Percentiles rank a stretch among this genome's conserved stretches.
These are phyloP conservation scores for Lathyrus oleraceus DNA, from an alignment of 306 rosid genomes.

Conservation along the genomic window DNA sequence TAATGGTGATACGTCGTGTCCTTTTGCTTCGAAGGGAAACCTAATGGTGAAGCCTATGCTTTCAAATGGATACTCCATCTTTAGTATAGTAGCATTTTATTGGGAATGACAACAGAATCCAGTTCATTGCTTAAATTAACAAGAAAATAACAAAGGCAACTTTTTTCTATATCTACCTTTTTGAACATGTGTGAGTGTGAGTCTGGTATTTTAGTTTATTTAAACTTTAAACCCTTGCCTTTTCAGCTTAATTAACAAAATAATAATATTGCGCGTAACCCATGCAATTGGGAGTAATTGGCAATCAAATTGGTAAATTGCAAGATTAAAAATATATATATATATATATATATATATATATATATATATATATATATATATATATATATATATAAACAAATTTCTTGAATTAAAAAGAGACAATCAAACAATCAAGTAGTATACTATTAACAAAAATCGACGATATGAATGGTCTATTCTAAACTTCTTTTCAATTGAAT, in stretches of 20 bases:
- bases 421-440: too few relatives aligned
- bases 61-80: slow-evolving; percentile 40
- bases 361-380: too few relatives aligned
- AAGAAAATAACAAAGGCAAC: slow-evolving; percentile 31
- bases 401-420: too few relatives aligned
- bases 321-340: neutral
- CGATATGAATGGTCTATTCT: too few relatives aligned
- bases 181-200: slow-evolving; percentile 67
- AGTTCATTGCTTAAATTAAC: slow-evolving; percentile 52
- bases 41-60: slow-evolving; percentile 42
- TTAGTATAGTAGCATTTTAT: slow-evolving; percentile 33
- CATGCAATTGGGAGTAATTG: slow-evolving; percentile 63
- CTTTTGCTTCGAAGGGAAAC: slow-evolving; percentile 53
- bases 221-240: slow-evolving; percentile 22
- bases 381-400: too few relatives aligned
- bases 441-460: too few relatives aligned
- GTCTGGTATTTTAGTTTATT: slow-evolving; percentile 28
- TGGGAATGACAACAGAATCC: slow-evolving; percentile 67
- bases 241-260: slow-evolving; percentile 25
- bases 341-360: too few relatives aligned
- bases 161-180: slow-evolving; percentile 37
- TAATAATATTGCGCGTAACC: slow-evolving; percentile 38
- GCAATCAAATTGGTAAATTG: slow-evolving; percentile 30
- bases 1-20: slow-evolving; percentile 53
- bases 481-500: too few relatives aligned